Evolutionary conservation across 169 alveolate genomes (phyloP), one percentile per base, ranked within the genome.

Genomic region (Plasmodium ovale): DNA sequence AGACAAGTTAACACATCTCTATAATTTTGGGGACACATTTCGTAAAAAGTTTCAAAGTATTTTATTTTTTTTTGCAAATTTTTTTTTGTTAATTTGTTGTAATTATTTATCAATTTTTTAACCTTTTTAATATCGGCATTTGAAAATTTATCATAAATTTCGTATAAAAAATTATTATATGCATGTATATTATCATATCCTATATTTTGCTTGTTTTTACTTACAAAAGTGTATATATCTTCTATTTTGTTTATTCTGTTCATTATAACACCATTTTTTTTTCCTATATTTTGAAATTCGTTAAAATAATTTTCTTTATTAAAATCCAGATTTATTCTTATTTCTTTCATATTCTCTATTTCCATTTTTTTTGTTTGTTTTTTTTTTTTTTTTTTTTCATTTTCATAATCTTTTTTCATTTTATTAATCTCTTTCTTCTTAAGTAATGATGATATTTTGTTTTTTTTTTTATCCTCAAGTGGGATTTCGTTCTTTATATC

Each of bases 91-190:
- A 79, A 33, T 25, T 79, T 79, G 27, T 56, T 64, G 65, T 65
- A 79, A 65, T 79, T 79, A 29, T 79, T 79, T 33, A 79, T 79
- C 53, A 79, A 35, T 79, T 79, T 79, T 54, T 79, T 79, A 12
- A 79, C 89, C 19, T 65, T 79, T 69, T 79, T 79, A 65, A 79
- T 79, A 27, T 79, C 82, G 6, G 33, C 21, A 65, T 79, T 69
- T 59, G 79, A 51, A 65, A 79, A 79, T 21, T 79, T 79, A 69
- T 79, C 89, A 42, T 79, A 79, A n/a, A 79, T 79, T 79, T 79
- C 89, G 58, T 79, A 79, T 5, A 79, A 70, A 23, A 79, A 79
- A 65, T 79, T 79, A 25, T 79, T 79, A 42, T 79, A 79, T 39
- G 89, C 89, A 54, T 65, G 37, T n/a, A 79, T 79, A 69, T 79